Conservation (phyloP, 257 asterid genomes). For the Hygrophila difformis region DNA sequence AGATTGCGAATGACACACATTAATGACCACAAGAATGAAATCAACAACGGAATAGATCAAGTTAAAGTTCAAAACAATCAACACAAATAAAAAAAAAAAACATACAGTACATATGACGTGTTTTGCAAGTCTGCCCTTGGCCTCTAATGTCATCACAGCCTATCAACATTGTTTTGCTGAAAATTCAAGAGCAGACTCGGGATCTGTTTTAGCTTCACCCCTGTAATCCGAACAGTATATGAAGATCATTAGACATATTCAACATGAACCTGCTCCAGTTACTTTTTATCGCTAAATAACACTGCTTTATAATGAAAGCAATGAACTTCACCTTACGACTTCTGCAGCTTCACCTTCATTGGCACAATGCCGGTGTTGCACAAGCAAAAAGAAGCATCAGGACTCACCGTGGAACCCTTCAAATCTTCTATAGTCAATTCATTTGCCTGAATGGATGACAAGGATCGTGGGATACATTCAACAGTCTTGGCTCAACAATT, state of each 20-base stretch:
- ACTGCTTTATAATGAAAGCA: too few species aligned
- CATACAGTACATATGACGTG: too few species aligned
- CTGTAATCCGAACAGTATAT: slow-evolving; percentile 27
- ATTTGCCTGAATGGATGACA: slow-evolving; percentile 53
- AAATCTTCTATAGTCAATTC: slow-evolving; percentile 68
- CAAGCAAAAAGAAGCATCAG: too few species aligned
- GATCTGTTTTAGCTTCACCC: slow-evolving; percentile 43
- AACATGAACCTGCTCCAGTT: not conserved
- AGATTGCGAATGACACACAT: too few species aligned
- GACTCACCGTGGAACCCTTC: slow-evolving; percentile 85
- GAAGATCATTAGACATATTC: slow-evolving; percentile 4
- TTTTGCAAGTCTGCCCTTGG: slow-evolving; percentile 90
- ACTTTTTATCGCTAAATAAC: too few species aligned
- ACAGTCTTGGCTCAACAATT: slow-evolving; percentile 12
- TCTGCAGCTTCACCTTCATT: slow-evolving; percentile 95
- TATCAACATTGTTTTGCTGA: slow-evolving; percentile 68
- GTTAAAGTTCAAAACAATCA: too few species aligned
- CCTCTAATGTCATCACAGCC: slow-evolving; percentile 89
- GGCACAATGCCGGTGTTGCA: slow-evolving; percentile 86
- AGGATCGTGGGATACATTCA: slow-evolving; percentile 15
- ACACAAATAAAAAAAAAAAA: too few species aligned
- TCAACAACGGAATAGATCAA: too few species aligned
- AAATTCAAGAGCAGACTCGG: slow-evolving; percentile 69
- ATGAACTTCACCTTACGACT: slow-evolving; percentile 78
- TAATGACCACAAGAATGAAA: too few species aligned